These are phyloP conservation scores for Cladosporium cucumerinum DNA, from an alignment of 2,329 filamentous ascomycete species.

Conservation along the genomic window DNA sequence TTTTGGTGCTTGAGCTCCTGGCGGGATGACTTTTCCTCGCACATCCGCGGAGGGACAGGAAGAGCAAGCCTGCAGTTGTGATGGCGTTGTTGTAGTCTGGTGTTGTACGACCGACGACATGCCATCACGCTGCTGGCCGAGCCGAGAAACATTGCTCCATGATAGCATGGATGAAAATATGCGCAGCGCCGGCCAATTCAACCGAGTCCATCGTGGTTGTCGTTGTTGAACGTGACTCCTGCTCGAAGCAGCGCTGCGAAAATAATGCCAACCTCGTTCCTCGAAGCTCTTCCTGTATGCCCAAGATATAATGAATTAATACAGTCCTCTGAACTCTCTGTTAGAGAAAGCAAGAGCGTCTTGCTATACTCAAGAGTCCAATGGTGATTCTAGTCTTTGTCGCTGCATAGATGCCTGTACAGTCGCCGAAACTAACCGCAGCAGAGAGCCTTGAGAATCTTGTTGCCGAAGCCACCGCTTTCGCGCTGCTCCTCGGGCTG, in stretches of 20 bases:
- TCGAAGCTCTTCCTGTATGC: slow-evolving; percentile 9
- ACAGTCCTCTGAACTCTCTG: not conserved
- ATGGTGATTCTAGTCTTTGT: not conserved
- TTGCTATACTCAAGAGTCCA: slow-evolving; percentile 2
- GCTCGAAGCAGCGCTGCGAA: slow-evolving; percentile 4
- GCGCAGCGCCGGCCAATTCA: not conserved
- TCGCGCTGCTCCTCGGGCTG: slow-evolving; percentile 63
- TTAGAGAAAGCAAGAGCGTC: not conserved
- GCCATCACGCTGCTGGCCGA: not conserved
- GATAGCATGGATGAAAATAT: not conserved
- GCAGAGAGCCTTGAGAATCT: slow-evolving; percentile 88
- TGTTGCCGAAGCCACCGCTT: slow-evolving; percentile 68
- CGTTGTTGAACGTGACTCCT: not conserved
- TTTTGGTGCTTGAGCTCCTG: not conserved
- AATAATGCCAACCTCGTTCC: slow-evolving; percentile 7
- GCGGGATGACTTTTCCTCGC: not conserved
- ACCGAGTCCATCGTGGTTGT: not conserved
- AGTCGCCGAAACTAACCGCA: slow-evolving; percentile 57
- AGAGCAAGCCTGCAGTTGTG: not conserved
- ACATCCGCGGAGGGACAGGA: not conserved
- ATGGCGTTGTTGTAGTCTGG: not conserved
- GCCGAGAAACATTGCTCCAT: not conserved
- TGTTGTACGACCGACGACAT: not conserved
- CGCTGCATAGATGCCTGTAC: slow-evolving; percentile 9
- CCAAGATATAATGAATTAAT: slow-evolving; percentile 16